phyloP scores from a whole-genome alignment of 2,329 filamentous ascomycete species.

The Aspergillus carbonarius region DNA sequence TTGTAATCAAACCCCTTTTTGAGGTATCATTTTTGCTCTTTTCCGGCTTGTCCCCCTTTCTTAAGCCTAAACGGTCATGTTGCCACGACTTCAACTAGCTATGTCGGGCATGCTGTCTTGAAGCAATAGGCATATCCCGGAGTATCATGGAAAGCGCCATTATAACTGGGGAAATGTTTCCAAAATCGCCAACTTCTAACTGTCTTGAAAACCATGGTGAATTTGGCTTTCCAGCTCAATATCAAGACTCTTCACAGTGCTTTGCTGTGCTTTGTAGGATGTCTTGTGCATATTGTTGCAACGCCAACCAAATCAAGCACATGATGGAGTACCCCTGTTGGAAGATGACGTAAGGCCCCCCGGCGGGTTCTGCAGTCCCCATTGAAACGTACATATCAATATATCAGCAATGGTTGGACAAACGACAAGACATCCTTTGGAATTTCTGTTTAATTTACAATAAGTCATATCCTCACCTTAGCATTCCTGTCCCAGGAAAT shows the following conservation, averaged over 20 bases:
- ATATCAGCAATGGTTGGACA: background rate
- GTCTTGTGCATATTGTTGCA: background rate
- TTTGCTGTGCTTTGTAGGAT: background rate
- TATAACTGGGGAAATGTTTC: too few species aligned
- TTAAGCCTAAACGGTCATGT: too few species aligned
- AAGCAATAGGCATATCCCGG: too few species aligned
- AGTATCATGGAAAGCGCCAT: too few species aligned
- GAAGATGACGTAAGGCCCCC: constrained; percentile 5
- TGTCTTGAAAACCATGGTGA: background rate
- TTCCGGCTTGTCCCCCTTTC: too few species aligned
- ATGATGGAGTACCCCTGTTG: background rate
- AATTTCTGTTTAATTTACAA: background rate
- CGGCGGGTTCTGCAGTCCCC: background rate
- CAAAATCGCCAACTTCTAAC: too few species aligned
- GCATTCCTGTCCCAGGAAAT: background rate
- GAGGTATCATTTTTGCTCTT: constrained; percentile 23
- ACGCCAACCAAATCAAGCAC: background rate
- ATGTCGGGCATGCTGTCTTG: too few species aligned
- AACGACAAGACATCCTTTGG: too few species aligned
- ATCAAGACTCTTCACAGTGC: background rate
- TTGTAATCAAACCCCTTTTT: too few species aligned
- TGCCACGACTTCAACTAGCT: too few species aligned
- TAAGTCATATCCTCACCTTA: background rate
- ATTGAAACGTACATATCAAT: background rate
- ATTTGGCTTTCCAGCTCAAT: background rate